phyloP scores from a whole-genome alignment of 768 basidiomycete species.

The Hemileccinum impolitum region DNA sequence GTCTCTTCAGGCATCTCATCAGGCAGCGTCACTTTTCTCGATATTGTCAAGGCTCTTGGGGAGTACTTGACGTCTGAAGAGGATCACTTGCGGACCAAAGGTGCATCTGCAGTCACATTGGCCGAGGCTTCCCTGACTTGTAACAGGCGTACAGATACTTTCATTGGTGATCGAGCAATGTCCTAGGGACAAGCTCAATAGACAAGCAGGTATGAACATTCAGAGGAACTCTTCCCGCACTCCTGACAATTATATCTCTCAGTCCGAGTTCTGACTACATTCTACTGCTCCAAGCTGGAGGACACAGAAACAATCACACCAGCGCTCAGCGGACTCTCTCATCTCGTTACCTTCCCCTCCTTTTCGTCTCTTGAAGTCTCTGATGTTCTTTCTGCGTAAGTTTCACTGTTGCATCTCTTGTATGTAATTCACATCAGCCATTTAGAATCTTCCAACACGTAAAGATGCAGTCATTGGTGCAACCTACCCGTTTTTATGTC shows the following conservation, averaged over 20 bases:
- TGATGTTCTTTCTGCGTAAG: slow-evolving; percentile 60
- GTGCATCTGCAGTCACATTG: slow-evolving; percentile 37
- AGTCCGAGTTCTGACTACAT: slow-evolving; percentile 82
- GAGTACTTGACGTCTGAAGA: slow-evolving; percentile 88
- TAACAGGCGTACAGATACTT: slow-evolving; percentile 78
- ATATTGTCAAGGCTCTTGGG: slow-evolving; percentile 82
- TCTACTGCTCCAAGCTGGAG: slow-evolving; percentile 84
- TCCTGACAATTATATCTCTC: slow-evolving; percentile 3
- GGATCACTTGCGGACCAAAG: slow-evolving; percentile 72
- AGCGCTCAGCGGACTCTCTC: slow-evolving; percentile 70
- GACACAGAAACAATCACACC: slow-evolving; percentile 84
- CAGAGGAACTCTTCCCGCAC: neutral
- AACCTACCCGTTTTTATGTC: slow-evolving; percentile 77
- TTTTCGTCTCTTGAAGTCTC: slow-evolving; percentile 65
- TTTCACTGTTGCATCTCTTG: neutral
- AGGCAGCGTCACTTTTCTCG: slow-evolving; percentile 58
- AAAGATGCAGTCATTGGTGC: slow-evolving; percentile 77
- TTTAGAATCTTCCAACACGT: slow-evolving; percentile 73
- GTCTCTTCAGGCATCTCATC: slow-evolving; percentile 45
- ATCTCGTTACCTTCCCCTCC: slow-evolving; percentile 58
- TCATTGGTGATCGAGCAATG: slow-evolving; percentile 64
- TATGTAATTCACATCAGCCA: neutral
- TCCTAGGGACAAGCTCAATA: slow-evolving; percentile 62
- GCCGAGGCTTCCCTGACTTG: neutral
- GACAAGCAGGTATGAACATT: slow-evolving; percentile 68